Evolutionary conservation across 164 flowering plant genomes (phyloP).

Genomic region (Houttuynia cordata): DNA sequence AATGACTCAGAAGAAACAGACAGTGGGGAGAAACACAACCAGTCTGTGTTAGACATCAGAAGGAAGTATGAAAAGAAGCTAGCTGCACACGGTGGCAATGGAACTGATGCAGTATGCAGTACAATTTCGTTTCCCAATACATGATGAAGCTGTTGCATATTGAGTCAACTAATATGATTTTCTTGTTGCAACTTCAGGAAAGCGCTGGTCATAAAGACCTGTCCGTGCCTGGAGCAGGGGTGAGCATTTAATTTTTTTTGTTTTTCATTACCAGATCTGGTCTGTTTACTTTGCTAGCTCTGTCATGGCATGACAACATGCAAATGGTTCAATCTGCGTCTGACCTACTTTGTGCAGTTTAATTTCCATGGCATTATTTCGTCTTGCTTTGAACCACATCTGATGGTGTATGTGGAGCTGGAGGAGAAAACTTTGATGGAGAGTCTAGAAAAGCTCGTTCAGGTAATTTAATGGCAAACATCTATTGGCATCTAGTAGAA

Average conservation of each 20-base stretch:
- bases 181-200: constrained; percentile 35
- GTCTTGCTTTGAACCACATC: constrained; percentile 93
- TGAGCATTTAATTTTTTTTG: constrained; percentile 10
- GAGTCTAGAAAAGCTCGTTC: constrained; percentile 85
- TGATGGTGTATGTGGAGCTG: constrained; percentile 73
- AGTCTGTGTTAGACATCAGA: constrained; percentile 63
- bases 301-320: neutral
- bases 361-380: constrained; percentile 94
- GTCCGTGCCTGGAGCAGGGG: constrained; percentile 94
- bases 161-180: neutral
- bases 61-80: constrained; percentile 93
- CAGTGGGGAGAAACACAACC: constrained; percentile 37
- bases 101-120: constrained; percentile 37
- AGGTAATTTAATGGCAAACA: constrained; percentile 34
- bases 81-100: constrained; percentile 54
- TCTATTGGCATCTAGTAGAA: too few species aligned
- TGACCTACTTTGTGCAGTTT: constrained; percentile 43
- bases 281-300: neutral
- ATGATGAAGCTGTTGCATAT: neutral
- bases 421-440: constrained; percentile 97
- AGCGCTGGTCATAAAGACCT: constrained; percentile 52
- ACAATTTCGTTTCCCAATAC: neutral
- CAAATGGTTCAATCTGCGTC: neutral
- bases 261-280: neutral
- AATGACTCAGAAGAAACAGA: constrained; percentile 51